These are phyloP conservation scores for Amphichorda felina DNA, from an alignment of 2,329 filamentous ascomycete species.

Conservation along the genomic window DNA sequence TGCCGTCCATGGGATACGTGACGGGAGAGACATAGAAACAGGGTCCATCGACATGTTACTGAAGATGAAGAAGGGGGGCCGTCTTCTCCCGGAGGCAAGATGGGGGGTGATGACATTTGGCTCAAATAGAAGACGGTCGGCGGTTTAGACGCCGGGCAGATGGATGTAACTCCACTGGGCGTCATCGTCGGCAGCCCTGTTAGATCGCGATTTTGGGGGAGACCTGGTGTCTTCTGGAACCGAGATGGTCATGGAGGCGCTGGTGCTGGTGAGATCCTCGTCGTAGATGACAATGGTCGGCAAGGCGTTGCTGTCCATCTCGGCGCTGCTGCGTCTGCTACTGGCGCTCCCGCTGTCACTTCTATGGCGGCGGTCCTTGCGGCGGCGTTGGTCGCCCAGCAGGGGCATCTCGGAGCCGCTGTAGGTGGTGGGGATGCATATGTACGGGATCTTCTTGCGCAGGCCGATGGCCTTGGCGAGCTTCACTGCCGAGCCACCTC, in stretches of 20 bases:
- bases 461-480: conserved; percentile 42
- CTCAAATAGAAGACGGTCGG: background rate
- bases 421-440: conserved; percentile 49
- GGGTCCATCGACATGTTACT: background rate
- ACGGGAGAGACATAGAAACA: background rate
- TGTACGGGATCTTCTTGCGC: conserved; percentile 40
- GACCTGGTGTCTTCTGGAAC: conserved; percentile 11
- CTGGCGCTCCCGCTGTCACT: conserved; percentile 2
- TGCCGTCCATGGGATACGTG: conserved; percentile 1
- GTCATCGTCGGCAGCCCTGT: conserved; percentile 10
- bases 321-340: conserved; percentile 4
- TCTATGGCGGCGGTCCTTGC: conserved; percentile 1
- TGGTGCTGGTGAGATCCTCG: conserved; percentile 18
- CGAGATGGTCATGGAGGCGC: conserved; percentile 12
- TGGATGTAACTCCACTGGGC: conserved; percentile 22
- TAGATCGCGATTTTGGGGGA: conserved; percentile 6
- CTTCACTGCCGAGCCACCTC: conserved; percentile 50
- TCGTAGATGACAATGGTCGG: conserved; percentile 25
- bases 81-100: background rate
- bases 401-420: conserved; percentile 48
- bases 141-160: conserved; percentile 19
- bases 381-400: conserved; percentile 3
- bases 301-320: conserved; percentile 9
- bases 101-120: background rate
- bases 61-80: background rate